phyloP scores from a whole-genome alignment of 1,139 yeast species.

The Geotrichum aggregatum region DNA sequence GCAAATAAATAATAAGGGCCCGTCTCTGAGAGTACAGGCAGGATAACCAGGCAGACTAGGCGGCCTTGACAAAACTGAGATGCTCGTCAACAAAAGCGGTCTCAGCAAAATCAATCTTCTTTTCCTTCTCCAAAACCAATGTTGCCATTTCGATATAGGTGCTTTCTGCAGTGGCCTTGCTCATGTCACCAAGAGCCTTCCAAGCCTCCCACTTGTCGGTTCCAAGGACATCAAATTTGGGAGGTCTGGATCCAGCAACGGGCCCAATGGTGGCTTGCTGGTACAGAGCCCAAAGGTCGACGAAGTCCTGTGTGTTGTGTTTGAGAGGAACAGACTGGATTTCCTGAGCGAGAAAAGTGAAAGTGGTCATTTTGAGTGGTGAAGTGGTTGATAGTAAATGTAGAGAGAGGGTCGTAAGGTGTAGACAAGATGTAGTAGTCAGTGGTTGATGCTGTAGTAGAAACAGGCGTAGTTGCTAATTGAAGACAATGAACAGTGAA shows the following conservation, averaged over 20 bases:
- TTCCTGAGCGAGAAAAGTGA: constrained; percentile 1
- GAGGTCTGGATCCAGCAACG: not conserved
- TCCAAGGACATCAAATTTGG: constrained; percentile 12
- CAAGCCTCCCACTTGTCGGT: constrained; percentile 14
- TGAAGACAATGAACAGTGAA: no score
- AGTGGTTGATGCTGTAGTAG: no score
- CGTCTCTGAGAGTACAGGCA: no score
- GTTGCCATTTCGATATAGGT: constrained; percentile 5
- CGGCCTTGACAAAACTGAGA: not conserved
- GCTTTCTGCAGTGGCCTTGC: constrained; percentile 1
- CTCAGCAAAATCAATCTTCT: not conserved
- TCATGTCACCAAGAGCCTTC: constrained; percentile 9
- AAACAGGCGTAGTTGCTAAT: no score
- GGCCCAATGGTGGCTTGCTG: constrained; percentile 10
- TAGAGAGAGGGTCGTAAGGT: no score
- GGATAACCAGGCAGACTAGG: no score
- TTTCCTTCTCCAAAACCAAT: constrained; percentile 1
- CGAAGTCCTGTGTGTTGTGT: constrained; percentile 12
- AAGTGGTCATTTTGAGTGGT: constrained; percentile 1
- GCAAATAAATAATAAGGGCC: not conserved
- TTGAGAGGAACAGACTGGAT: constrained; percentile 8
- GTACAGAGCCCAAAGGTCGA: constrained; percentile 11
- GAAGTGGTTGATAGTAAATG: not conserved
- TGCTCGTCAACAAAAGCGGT: not conserved
- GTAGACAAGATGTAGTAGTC: no score